These are phyloP conservation scores for Venturia aucupariae DNA, from an alignment of 2,329 filamentous ascomycete species.

Conservation along the genomic window DNA sequence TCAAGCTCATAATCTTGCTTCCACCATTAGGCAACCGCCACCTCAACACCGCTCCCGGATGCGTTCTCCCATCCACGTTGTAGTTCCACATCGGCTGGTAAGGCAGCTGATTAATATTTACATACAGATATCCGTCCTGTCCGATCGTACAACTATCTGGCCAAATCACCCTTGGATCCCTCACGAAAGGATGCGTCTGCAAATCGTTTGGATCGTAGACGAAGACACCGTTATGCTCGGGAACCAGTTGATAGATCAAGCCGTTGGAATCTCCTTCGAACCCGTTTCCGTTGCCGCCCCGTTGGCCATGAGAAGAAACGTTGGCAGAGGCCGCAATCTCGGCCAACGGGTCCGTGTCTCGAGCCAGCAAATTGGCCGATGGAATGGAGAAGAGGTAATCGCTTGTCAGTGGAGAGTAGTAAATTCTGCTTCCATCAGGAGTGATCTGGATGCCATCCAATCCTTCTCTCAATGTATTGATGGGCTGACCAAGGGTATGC, in stretches of 20 bases:
- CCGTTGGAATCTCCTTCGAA: conserved; percentile 44
- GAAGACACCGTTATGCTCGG: conserved; percentile 41
- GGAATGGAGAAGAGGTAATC: conserved; percentile 38
- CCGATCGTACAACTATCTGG: conserved; percentile 33
- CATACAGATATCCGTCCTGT: conserved; percentile 43
- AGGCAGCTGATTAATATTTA: conserved; percentile 43
- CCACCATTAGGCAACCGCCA: conserved; percentile 34
- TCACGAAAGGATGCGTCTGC: conserved; percentile 33
- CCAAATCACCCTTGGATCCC: conserved; percentile 42
- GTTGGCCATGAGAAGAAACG: conserved; percentile 36
- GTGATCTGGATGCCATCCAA: conserved; percentile 43
- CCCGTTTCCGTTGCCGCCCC: conserved; percentile 42
- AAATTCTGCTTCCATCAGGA: conserved; percentile 39
- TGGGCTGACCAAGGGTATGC: conserved; percentile 27
- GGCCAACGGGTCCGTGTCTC: conserved; percentile 28
- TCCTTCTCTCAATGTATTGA: conserved; percentile 36
- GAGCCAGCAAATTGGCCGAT: conserved; percentile 35
- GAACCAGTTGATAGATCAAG: conserved; percentile 40
- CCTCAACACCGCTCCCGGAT: conserved; percentile 36
- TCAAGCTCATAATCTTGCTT: conserved; percentile 26
- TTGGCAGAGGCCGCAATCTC: conserved; percentile 38
- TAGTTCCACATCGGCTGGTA: conserved; percentile 29
- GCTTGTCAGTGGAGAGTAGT: conserved; percentile 36
- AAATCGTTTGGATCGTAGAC: conserved; percentile 39
- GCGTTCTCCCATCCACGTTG: conserved; percentile 34